A percentile compares a stretch with the other conserved stretches of the same genome.
phyloP scores from a whole-genome alignment of 106 monocot species.

The Dendrobium nobile region DNA sequence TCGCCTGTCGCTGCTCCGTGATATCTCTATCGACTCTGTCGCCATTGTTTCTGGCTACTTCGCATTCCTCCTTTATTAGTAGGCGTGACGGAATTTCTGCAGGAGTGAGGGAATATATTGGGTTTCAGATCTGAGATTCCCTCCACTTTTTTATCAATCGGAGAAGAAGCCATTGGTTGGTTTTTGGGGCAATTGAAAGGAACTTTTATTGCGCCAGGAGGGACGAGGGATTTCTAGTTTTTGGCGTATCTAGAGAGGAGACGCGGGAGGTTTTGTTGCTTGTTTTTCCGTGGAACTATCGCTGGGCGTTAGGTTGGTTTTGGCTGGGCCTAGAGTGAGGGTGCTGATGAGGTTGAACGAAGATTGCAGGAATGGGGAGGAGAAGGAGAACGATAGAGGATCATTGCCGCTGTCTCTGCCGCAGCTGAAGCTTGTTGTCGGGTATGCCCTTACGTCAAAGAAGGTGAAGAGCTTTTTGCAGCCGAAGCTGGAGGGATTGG shows the following conservation, averaged over 20 bases:
- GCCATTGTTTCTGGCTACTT: not conserved
- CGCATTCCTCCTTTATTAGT: not conserved
- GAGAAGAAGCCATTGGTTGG: not conserved
- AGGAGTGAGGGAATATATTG: not conserved
- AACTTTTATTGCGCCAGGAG: constrained; percentile 2
- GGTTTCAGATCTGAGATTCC: not conserved
- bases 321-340: not conserved
- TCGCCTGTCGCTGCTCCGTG: not conserved
- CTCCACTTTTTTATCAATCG: not conserved
- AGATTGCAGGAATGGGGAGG: constrained; percentile 29
- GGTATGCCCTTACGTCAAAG: constrained; percentile 91
- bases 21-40: not conserved
- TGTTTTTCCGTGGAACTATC: not conserved
- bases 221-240: not conserved
- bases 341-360: constrained; percentile 36
- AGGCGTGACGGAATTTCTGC: not conserved
- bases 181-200: not conserved
- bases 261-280: not conserved
- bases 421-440: constrained; percentile 62
- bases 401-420: not conserved
- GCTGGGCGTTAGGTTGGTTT: not conserved
- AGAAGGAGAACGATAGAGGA: constrained; percentile 21
- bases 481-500: constrained; percentile 70
- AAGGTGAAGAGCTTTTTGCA: constrained; percentile 95
- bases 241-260: not conserved